Evolutionary conservation across 371 early-diverging fungal species (phyloP).

Genomic region (Mucor lusitanicus): DNA sequence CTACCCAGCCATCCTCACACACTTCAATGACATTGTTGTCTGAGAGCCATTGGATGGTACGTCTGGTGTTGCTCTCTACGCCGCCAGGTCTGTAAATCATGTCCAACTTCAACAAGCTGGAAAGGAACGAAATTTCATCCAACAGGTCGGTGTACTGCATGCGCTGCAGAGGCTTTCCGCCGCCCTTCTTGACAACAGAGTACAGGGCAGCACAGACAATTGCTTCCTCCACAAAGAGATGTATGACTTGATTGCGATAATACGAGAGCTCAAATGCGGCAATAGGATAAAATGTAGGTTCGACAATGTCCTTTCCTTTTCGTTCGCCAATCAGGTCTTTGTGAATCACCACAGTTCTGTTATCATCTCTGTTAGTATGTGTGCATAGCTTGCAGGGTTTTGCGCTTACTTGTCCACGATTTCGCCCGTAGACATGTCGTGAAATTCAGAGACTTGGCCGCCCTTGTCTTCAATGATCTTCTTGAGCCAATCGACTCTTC

Average conservation of each 20-base stretch:
- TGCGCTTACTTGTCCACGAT: constrained; percentile 69
- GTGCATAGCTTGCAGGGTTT: not conserved
- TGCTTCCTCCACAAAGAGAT: constrained; percentile 82
- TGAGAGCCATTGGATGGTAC: constrained; percentile 66
- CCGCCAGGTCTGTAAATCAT: constrained; percentile 86
- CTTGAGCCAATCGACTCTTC: constrained; percentile 82
- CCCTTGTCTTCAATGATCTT: constrained; percentile 70
- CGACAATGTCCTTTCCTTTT: constrained; percentile 70
- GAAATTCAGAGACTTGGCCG: constrained; percentile 84
- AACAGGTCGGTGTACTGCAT: constrained; percentile 56
- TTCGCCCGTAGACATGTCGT: constrained; percentile 66
- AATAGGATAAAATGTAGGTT: constrained; percentile 85
- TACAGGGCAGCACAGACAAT: constrained; percentile 81
- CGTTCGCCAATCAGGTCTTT: constrained; percentile 78
- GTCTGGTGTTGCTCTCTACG: constrained; percentile 69
- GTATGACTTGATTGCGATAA: constrained; percentile 88
- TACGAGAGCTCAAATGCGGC: constrained; percentile 87
- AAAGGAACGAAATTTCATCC: constrained; percentile 76
- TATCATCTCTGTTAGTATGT: not conserved
- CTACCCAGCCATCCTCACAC: constrained; percentile 58
- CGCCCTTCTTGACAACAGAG: constrained; percentile 78
- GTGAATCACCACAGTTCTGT: constrained; percentile 59
- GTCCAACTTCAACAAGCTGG: constrained; percentile 79
- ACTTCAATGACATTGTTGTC: constrained; percentile 62
- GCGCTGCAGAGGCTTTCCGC: constrained; percentile 61